Percentiles rank a stretch among this genome's conserved stretches.
These are phyloP conservation scores for Cenchrus fungigraminus DNA, from an alignment of 176 grass and related monocot species.

Conservation along the genomic window DNA sequence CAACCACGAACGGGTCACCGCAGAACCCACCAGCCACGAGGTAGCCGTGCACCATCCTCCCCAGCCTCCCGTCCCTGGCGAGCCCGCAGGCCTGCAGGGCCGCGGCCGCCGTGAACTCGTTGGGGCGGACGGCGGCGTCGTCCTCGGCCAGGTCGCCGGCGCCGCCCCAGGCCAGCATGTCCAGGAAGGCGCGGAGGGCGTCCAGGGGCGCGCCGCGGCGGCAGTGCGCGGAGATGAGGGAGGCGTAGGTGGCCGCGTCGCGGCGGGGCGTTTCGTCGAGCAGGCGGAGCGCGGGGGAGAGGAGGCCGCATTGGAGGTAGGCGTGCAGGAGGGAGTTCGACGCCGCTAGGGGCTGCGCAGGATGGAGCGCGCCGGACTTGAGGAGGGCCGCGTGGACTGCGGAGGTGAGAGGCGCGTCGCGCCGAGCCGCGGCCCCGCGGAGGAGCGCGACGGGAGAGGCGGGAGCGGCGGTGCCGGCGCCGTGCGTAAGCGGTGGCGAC, in stretches of 20 bases:
- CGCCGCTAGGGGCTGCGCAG: constrained; percentile 17
- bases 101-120: constrained; percentile 70
- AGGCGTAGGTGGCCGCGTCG: constrained; percentile 66
- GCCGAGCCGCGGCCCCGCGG: constrained; percentile 32
- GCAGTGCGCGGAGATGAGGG: constrained; percentile 60
- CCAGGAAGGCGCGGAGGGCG: constrained; percentile 55
- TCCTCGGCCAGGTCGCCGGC: neutral
- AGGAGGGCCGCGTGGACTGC: constrained; percentile 50
- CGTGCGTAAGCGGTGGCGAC: neutral
- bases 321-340: constrained; percentile 50
- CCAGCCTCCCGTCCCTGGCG: constrained; percentile 49
- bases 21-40: constrained; percentile 56
- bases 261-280: constrained; percentile 68
- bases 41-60: constrained; percentile 66
- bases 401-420: constrained; percentile 21
- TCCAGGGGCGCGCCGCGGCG: constrained; percentile 46
- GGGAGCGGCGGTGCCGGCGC: neutral
- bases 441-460: constrained; percentile 46
- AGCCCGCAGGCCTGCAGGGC: constrained; percentile 64
- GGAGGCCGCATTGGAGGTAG: constrained; percentile 52
- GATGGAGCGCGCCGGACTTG: constrained; percentile 50
- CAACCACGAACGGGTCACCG: constrained; percentile 51
- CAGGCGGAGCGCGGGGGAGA: constrained; percentile 48
- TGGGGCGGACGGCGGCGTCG: constrained; percentile 37
- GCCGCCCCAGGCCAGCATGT: constrained; percentile 42